Evolutionary conservation across 1,284 basidiomycete species (phyloP).

Genomic region (Heliocybe sulcata): DNA sequence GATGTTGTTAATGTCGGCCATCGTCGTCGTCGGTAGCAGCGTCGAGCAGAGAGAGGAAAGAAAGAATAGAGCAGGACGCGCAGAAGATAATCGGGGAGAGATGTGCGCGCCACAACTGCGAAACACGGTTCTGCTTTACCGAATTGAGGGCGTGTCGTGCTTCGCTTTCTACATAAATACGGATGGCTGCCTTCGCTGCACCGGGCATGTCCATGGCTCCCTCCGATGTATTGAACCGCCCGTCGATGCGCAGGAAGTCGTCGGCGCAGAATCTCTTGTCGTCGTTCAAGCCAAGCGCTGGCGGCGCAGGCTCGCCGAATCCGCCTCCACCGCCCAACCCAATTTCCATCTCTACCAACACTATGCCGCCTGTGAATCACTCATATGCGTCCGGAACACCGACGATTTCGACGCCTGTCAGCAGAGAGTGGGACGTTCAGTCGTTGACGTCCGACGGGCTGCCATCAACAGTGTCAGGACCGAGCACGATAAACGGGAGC

Average conservation of each 20-base stretch:
- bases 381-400: conserved; percentile 23
- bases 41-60: conserved; percentile 10
- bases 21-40: conserved; percentile 23
- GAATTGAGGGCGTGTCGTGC: background rate
- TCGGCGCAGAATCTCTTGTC: conserved; percentile 76
- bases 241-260: conserved; percentile 73
- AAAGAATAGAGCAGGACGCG: conserved; percentile 7
- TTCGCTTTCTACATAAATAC: background rate
- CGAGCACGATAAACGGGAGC: conserved; percentile 12
- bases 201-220: conserved; percentile 8
- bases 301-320: conserved; percentile 20
- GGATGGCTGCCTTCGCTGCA: background rate
- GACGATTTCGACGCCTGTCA: conserved; percentile 31
- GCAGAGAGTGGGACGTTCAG: conserved; percentile 67
- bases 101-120: background rate
- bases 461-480: conserved; percentile 26
- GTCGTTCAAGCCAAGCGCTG: conserved; percentile 56
- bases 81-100: background rate
- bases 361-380: background rate
- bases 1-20: conserved; percentile 67
- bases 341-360: background rate
- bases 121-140: background rate
- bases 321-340: conserved; percentile 19
- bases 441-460: conserved; percentile 44
- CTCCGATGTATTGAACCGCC: conserved; percentile 32